Base-by-base conservation (phyloP, 225 moss, liverwort and hornwort genomes). In the Marchantia polymorpha region DNA sequence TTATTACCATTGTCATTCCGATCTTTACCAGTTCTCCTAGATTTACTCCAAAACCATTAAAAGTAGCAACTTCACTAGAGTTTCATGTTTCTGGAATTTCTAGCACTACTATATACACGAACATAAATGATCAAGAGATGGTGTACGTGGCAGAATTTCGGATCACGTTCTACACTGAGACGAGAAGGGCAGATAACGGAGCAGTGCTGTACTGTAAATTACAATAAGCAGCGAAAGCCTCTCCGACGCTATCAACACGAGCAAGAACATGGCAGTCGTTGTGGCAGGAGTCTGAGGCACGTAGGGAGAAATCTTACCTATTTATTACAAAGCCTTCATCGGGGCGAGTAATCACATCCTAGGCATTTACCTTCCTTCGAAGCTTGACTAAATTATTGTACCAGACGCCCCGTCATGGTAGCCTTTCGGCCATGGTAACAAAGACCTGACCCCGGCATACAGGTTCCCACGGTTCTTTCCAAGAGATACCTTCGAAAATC, bases 251-350 rank as follows among this genome's bases (percentile, higher is more conserved):
- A 22, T 8, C 61, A 10, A 61, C 49, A 39, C 39, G 39, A 71
- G n/a, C n/a, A 47, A 71, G 71, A 23, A 50, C 11, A 51, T 11
- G 71, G 14, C 71, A 51, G 17, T 15, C 22, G 17, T 15, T 10
- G 22, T 47, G 2, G 39, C 13, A 67, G 22, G n/a, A 73, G 8
- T 52, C 55, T 75, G 26, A 29, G 29, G 31, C 56, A 75, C 17
- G 0, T 55, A 76, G 23, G 56, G 55, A 72, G 39, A 81, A 67
- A 78, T 29, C 65, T 52, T 48, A 74, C 77, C 66, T 74, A 78
- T 74, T 81, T 85, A 85, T 85, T 85, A 77, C 75, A 75, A 75
- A 58, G 77, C 84, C 80, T 56, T 64, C 52, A 66, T 61, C 39
- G 59, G 69, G 80, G 80, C 72, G 72, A 77, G 55, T 80, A 39